Evolutionary conservation across 768 basidiomycete species (phyloP).

Genomic region (Scleroderma citrinum): DNA sequence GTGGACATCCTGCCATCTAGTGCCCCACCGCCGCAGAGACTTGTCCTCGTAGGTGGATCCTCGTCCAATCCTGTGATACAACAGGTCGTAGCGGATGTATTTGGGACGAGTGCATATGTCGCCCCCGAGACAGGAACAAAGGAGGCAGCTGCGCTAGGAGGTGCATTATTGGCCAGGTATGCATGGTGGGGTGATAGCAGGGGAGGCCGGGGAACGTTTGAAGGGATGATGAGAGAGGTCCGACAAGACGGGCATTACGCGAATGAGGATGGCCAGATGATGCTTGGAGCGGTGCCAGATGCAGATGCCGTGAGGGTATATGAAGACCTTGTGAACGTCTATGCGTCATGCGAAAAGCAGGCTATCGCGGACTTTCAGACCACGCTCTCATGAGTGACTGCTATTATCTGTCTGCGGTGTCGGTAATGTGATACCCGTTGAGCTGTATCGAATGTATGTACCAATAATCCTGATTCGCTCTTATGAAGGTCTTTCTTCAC

Average conservation of each 20-base stretch:
- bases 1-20: constrained; percentile 57
- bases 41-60: constrained; percentile 76
- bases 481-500: too few species aligned
- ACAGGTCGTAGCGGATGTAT: constrained; percentile 74
- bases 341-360: constrained; percentile 32
- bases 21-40: constrained; percentile 47
- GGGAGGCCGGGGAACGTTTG: constrained; percentile 45
- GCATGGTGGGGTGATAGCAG: constrained; percentile 56
- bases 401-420: too few species aligned
- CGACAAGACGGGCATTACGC: constrained; percentile 22
- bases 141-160: constrained; percentile 69
- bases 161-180: constrained; percentile 65
- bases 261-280: constrained; percentile 42
- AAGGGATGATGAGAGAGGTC: constrained; percentile 45
- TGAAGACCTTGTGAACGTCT: constrained; percentile 45
- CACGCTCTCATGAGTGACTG: too few species aligned
- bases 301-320: constrained; percentile 44
- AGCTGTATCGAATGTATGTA: too few species aligned
- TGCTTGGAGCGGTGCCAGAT: constrained; percentile 56
- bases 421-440: too few species aligned
- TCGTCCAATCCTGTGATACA: constrained; percentile 68
- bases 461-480: too few species aligned
- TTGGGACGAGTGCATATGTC: constrained; percentile 68
- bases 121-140: constrained; percentile 41
- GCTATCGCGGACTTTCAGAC: not conserved